Conservation (phyloP, 2,329 filamentous ascomycete genomes). For the Alternaria sp. region DNA sequence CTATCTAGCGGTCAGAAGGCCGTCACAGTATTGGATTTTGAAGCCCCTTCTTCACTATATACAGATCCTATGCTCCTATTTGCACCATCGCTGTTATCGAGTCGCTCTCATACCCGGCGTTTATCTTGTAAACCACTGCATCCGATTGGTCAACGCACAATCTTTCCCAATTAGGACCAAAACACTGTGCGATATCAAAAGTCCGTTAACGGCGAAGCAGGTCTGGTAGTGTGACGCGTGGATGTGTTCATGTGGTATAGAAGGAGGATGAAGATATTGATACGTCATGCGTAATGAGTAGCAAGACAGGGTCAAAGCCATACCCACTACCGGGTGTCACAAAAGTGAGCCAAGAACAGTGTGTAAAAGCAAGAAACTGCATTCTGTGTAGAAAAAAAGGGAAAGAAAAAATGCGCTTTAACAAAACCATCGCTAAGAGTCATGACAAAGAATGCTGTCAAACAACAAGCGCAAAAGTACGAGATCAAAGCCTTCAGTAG, state of each 20-base stretch:
- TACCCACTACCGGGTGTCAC: background rate
- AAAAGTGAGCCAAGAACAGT: background rate
- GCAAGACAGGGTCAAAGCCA: background rate
- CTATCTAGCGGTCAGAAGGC: background rate
- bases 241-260: background rate
- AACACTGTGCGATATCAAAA: conserved; percentile 12
- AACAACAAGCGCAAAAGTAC: conserved; percentile 8
- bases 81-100: background rate
- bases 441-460: conserved; percentile 13
- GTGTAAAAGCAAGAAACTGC: background rate
- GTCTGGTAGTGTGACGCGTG: background rate
- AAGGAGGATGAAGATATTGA: background rate
- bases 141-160: conserved; percentile 19
- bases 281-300: background rate
- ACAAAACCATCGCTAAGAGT: conserved; percentile 13
- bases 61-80: background rate
- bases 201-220: conserved; percentile 15
- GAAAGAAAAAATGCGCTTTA: background rate
- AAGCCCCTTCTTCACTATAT: background rate
- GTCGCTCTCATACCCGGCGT: background rate
- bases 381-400: conserved; percentile 6
- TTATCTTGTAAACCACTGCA: background rate
- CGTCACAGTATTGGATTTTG: background rate
- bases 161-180: conserved; percentile 22
- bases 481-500: conserved; percentile 30